phyloP scores from a whole-genome alignment of 371 early-diverging fungal genomes.

The Zopfochytrium polystomum region DNA sequence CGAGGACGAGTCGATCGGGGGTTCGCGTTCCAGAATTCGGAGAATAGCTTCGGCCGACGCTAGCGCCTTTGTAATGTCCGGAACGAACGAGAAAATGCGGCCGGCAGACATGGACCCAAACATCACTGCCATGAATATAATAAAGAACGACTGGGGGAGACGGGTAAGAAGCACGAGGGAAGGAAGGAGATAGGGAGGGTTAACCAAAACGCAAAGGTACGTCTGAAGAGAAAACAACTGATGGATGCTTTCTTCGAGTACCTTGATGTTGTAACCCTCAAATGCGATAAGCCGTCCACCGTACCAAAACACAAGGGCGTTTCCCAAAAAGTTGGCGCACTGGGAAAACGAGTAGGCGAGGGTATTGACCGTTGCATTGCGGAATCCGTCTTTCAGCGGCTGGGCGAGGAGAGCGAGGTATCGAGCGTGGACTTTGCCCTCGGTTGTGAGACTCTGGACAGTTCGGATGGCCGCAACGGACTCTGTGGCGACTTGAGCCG shows the following conservation, averaged over 20 bases:
- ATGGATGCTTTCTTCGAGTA: no score
- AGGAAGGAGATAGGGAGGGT: no score
- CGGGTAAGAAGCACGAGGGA: no score
- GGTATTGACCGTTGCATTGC: conserved; percentile 35
- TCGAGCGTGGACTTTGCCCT: conserved; percentile 38
- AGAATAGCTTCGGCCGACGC: conserved; percentile 77
- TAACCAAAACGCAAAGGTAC: no score
- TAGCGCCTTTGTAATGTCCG: conserved; percentile 67
- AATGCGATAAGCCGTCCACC: conserved; percentile 31
- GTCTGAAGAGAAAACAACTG: conserved; percentile 38
- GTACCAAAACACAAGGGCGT: conserved; percentile 37
- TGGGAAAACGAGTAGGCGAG: conserved; percentile 32
- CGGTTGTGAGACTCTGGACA: conserved; percentile 73
- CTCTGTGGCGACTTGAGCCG: conserved; percentile 76
- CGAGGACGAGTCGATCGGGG: conserved; percentile 35
- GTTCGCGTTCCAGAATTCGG: conserved; percentile 66
- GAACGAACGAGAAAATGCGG: conserved; percentile 70
- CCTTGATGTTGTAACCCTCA: conserved; percentile 23
- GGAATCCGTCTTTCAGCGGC: conserved; percentile 33
- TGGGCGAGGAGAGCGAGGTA: conserved; percentile 25
- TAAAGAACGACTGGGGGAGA: no score
- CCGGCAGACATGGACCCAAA: conserved; percentile 35
- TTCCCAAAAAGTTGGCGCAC: conserved; percentile 32
- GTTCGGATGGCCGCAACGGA: conserved; percentile 85
- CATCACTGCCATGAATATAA: conserved; percentile 38